Percentiles rank a stretch among this genome's conserved stretches.
These are phyloP conservation scores for Chlorella variabilis DNA, from an alignment of 163 green algal species.

Conservation along the genomic window DNA sequence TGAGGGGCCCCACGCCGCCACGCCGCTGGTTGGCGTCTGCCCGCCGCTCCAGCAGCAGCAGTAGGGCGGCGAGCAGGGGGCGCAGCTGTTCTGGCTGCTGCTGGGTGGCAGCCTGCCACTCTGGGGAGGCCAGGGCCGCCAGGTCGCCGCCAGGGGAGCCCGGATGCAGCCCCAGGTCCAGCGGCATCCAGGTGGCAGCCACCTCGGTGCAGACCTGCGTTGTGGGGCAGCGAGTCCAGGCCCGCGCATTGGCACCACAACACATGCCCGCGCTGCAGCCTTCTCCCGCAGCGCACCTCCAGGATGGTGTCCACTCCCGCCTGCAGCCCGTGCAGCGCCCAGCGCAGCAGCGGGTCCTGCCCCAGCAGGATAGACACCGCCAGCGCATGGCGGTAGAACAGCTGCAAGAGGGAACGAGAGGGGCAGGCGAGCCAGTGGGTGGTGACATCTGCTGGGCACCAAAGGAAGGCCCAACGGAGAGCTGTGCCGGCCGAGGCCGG, in stretches of 20 bases:
- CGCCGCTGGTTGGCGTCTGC: neutral
- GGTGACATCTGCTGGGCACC: neutral
- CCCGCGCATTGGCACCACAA: neutral
- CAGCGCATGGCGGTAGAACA: slow-evolving; percentile 29
- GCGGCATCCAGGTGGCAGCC: slow-evolving; percentile 1
- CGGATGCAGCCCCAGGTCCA: neutral
- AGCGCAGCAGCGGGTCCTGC: neutral
- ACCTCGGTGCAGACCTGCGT: slow-evolving; percentile 18
- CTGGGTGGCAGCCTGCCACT: neutral
- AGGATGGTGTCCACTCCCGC: slow-evolving; percentile 10
- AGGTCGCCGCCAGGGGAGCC: slow-evolving; percentile 5
- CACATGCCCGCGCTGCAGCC: too few species aligned
- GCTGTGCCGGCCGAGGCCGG: too few species aligned
- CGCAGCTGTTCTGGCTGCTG: neutral
- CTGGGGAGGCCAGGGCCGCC: neutral
- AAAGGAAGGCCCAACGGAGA: too few species aligned
- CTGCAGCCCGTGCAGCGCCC: slow-evolving; percentile 16
- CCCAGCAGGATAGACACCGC: neutral
- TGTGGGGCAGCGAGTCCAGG: neutral
- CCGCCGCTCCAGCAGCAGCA: neutral
- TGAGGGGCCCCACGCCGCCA: neutral
- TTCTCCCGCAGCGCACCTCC: neutral
- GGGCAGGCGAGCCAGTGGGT: neutral
- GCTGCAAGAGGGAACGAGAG: too few species aligned
- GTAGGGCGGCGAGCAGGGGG: neutral